phyloP scores from a whole-genome alignment of 371 early-diverging fungal genomes.

The Syncephalastrum racemosum region DNA sequence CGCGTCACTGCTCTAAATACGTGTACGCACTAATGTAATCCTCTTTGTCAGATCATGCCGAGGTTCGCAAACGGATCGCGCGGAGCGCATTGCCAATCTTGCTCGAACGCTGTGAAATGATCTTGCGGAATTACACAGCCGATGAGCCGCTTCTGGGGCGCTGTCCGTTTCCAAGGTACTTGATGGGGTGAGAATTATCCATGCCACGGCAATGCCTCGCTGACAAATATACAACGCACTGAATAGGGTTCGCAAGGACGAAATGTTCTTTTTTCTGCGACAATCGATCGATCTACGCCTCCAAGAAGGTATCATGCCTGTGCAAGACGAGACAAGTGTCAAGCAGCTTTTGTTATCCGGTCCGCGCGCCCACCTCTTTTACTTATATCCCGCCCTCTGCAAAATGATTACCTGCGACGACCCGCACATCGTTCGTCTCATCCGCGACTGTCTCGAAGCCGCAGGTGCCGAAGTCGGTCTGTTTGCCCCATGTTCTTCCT shows the following conservation, averaged over 20 bases:
- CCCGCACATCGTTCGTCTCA: slow-evolving; percentile 54
- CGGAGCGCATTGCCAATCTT: slow-evolving; percentile 68
- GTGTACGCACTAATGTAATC: slow-evolving; percentile 9
- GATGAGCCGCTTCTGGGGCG: slow-evolving; percentile 76
- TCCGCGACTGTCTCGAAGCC: slow-evolving; percentile 56
- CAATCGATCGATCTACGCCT: slow-evolving; percentile 64
- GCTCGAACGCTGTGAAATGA: slow-evolving; percentile 66
- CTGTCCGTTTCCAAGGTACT: slow-evolving; percentile 78
- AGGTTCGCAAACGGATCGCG: slow-evolving; percentile 63
- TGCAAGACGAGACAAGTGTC: slow-evolving; percentile 27
- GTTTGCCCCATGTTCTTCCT: not conserved
- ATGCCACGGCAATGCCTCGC: not conserved
- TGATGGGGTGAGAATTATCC: slow-evolving; percentile 45
- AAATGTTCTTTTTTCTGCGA: slow-evolving; percentile 67
- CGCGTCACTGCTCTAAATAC: slow-evolving; percentile 15
- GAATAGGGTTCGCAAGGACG: slow-evolving; percentile 72
- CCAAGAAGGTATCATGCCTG: slow-evolving; percentile 44
- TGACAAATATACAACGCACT: not conserved
- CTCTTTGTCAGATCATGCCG: slow-evolving; percentile 26
- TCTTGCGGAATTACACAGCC: slow-evolving; percentile 68
- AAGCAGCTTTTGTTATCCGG: slow-evolving; percentile 59
- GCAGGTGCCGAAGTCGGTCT: slow-evolving; percentile 56
- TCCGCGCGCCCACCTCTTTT: slow-evolving; percentile 69
- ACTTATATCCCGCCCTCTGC: slow-evolving; percentile 68
- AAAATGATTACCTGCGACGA: slow-evolving; percentile 63